Evolutionary conservation across 2,329 filamentous ascomycete species (phyloP).

Genomic region (Aulographum hederae): DNA sequence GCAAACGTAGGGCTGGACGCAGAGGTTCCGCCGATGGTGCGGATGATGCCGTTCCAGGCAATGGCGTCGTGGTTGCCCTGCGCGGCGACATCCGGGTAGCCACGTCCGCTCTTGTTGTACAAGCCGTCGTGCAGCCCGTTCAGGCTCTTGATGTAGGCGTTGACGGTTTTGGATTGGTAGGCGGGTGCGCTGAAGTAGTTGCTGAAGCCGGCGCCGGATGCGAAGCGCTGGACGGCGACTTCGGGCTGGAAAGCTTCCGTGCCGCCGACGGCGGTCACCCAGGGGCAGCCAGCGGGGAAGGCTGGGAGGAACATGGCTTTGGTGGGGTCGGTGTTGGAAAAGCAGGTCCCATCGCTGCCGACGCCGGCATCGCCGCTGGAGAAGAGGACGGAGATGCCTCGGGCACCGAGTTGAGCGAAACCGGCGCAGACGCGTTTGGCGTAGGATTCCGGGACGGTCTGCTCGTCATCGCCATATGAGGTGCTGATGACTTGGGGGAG

Average conservation of each 20-base stretch:
- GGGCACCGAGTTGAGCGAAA: slow-evolving; percentile 20
- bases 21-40: slow-evolving; percentile 1
- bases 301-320: slow-evolving; percentile 23
- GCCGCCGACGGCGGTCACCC: slow-evolving; percentile 27
- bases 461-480: slow-evolving; percentile 21
- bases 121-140: not conserved
- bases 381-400: slow-evolving; percentile 21
- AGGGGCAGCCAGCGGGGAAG: slow-evolving; percentile 29
- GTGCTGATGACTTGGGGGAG: slow-evolving; percentile 19
- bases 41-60: not conserved
- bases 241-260: slow-evolving; percentile 11
- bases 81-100: slow-evolving; percentile 5
- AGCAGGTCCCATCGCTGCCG: slow-evolving; percentile 19
- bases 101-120: slow-evolving; percentile 4
- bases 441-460: slow-evolving; percentile 18
- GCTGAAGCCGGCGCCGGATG: slow-evolving; percentile 28
- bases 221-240: slow-evolving; percentile 11
- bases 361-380: slow-evolving; percentile 20
- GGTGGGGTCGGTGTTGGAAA: slow-evolving; percentile 26
- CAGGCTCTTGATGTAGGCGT: not conserved
- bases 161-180: slow-evolving; percentile 20
- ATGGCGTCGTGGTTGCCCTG: slow-evolving; percentile 1
- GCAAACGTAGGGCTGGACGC: slow-evolving; percentile 29
- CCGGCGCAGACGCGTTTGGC: slow-evolving; percentile 19
- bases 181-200: slow-evolving; percentile 22